Percentiles rank a stretch among this genome's conserved stretches.
Conservation (phyloP, 164 flowering plant genomes). For the Protea cynaroides region DNA sequence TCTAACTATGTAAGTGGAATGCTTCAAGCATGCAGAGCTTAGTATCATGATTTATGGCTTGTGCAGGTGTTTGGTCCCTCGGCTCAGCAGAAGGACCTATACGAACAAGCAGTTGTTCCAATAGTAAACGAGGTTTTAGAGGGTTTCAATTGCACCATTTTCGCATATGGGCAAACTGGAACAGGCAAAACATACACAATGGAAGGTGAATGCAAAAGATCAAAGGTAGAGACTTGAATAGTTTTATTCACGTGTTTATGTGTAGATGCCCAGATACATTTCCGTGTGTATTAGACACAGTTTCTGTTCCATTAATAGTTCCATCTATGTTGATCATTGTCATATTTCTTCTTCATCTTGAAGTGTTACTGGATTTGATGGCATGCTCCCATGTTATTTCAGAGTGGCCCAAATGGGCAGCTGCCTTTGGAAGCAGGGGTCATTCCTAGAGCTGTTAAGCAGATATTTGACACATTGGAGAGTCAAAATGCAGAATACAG, state of each 20-base stretch:
- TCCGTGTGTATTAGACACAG: too few relatives aligned
- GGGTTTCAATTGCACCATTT: slow-evolving; percentile 77
- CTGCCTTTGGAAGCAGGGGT: slow-evolving; percentile 80
- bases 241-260: neutral
- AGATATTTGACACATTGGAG: slow-evolving; percentile 68
- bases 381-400: neutral
- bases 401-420: slow-evolving; percentile 50
- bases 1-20: too few relatives aligned
- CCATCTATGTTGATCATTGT: too few relatives aligned
- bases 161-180: slow-evolving; percentile 89
- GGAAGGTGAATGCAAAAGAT: slow-evolving; percentile 74
- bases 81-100: slow-evolving; percentile 60
- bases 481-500: slow-evolving; percentile 73
- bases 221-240: slow-evolving; percentile 28
- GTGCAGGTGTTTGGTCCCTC: slow-evolving; percentile 71
- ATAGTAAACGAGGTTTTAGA: slow-evolving; percentile 72
- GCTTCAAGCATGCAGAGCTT: neutral
- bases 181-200: slow-evolving; percentile 83
- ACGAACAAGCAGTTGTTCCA: slow-evolving; percentile 54
- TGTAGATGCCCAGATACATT: neutral
- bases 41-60: neutral
- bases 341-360: neutral
- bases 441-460: slow-evolving; percentile 67
- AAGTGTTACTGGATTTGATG: neutral
- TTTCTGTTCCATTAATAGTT: too few relatives aligned